Evolutionary conservation across 1,284 basidiomycete species (phyloP).

Genomic region (Cryptococcus maquisensis): DNA sequence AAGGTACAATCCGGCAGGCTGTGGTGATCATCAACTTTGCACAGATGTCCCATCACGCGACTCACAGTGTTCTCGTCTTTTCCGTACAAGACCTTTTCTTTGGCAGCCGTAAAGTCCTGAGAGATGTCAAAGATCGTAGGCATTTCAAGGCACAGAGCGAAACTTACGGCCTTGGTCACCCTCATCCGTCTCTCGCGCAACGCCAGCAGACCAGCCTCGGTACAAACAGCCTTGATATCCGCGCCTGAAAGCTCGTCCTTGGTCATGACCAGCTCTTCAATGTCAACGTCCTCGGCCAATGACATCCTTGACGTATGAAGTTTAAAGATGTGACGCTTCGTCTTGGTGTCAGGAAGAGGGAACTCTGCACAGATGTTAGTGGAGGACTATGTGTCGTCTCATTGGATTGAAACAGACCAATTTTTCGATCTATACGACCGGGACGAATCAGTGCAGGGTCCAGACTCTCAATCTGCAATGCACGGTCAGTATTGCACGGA

Average conservation of each 20-base stretch:
- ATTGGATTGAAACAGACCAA: conserved; percentile 51
- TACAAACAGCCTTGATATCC: conserved; percentile 97
- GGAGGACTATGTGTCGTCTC: conserved; percentile 1
- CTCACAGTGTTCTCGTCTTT: conserved; percentile 81
- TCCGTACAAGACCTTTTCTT: conserved; percentile 86
- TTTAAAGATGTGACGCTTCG: conserved; percentile 96
- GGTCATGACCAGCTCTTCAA: conserved; percentile 92
- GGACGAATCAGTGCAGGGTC: conserved; percentile 97
- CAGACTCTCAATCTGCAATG: conserved; percentile 85
- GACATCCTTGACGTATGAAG: conserved; percentile 97
- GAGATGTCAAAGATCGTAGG: neutral
- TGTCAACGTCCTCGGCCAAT: conserved; percentile 81
- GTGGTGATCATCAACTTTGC: conserved; percentile 2
- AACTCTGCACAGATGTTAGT: conserved; percentile 56
- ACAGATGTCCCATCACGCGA: neutral
- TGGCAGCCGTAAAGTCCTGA: conserved; percentile 72
- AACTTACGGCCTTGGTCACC: conserved; percentile 69
- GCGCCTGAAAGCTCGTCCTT: conserved; percentile 97
- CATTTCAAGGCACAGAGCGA: neutral
- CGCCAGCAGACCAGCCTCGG: conserved; percentile 92
- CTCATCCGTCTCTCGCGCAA: conserved; percentile 93
- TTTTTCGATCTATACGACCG: conserved; percentile 97
- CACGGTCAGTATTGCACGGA: conserved; percentile 34
- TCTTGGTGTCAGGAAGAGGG: conserved; percentile 90
- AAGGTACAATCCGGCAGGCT: conserved; percentile 25